Conservation (phyloP, 768 basidiomycete genomes). For the Lactarius akahatsu region DNA sequence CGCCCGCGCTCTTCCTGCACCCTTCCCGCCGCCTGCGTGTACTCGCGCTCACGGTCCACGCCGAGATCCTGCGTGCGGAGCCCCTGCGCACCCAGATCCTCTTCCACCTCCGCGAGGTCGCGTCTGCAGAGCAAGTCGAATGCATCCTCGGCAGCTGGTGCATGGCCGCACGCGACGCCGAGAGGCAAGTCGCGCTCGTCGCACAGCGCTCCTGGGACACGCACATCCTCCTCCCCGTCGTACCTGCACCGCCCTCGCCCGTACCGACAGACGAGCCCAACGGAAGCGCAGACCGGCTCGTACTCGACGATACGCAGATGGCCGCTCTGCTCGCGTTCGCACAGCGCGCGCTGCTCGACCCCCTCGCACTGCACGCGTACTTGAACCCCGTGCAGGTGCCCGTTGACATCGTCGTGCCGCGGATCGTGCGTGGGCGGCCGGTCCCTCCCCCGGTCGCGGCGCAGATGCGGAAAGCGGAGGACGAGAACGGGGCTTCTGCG, state of each 20-base stretch:
- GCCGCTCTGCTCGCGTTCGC: conserved; percentile 49
- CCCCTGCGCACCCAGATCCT: conserved; percentile 49
- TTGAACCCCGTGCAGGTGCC: conserved; percentile 62
- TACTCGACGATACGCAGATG: conserved; percentile 37
- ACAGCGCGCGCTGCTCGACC: conserved; percentile 58
- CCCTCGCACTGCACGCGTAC: conserved; percentile 53
- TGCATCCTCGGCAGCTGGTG: conserved; percentile 71
- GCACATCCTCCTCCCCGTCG: conserved; percentile 31
- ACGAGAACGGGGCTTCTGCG: conserved; percentile 35
- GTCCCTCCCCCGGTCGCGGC: conserved; percentile 32
- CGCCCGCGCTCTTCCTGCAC: conserved; percentile 78
- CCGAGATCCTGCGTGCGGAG: conserved; percentile 59
- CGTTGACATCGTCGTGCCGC: conserved; percentile 37
- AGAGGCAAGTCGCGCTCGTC: conserved; percentile 53
- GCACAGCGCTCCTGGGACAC: conserved; percentile 58
- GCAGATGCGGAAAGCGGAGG: conserved; percentile 34
- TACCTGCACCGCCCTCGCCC: not conserved
- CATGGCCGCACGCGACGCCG: conserved; percentile 68
- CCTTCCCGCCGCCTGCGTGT: conserved; percentile 72
- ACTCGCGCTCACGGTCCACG: conserved; percentile 60
- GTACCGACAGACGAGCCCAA: not conserved
- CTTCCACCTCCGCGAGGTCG: conserved; percentile 49
- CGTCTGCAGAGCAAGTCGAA: conserved; percentile 51
- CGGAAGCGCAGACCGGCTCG: conserved; percentile 28
- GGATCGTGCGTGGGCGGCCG: conserved; percentile 37